Conservation (phyloP, 306 rosid genomes). For the Acacia confusa region DNA sequence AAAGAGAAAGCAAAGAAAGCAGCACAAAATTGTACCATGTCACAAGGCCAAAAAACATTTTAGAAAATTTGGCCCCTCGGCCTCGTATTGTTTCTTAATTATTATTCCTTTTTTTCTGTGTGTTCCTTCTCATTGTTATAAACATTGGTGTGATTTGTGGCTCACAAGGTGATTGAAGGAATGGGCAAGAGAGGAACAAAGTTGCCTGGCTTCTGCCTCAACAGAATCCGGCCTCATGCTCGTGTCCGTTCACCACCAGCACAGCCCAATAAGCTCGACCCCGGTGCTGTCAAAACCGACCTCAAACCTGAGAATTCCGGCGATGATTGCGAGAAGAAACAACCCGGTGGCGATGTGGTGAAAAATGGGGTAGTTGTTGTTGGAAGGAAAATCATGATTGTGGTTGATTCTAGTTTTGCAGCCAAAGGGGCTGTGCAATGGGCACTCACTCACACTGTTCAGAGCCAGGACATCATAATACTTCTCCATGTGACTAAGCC, state of each 20-base stretch:
- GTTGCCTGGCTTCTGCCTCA: slow-evolving; percentile 79
- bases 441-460: slow-evolving; percentile 88
- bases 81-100: slow-evolving; percentile 28
- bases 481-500: slow-evolving; percentile 78
- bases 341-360: slow-evolving; percentile 31
- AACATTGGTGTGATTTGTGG: slow-evolving; percentile 34
- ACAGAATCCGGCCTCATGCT: slow-evolving; percentile 83
- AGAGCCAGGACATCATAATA: slow-evolving; percentile 67
- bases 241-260: slow-evolving; percentile 71
- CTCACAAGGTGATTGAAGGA: slow-evolving; percentile 18
- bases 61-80: slow-evolving; percentile 24
- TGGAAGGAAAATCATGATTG: slow-evolving; percentile 84
- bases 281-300: slow-evolving; percentile 30
- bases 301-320: slow-evolving; percentile 25
- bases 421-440: slow-evolving; percentile 86
- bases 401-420: slow-evolving; percentile 86
- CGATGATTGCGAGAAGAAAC: slow-evolving; percentile 33
- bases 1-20: slow-evolving; percentile 41
- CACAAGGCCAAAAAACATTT: slow-evolving; percentile 38
- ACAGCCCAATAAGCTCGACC: slow-evolving; percentile 50
- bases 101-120: slow-evolving; percentile 2
- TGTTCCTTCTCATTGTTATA: slow-evolving; percentile 40
- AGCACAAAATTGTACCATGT: slow-evolving; percentile 35
- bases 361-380: slow-evolving; percentile 40
- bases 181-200: slow-evolving; percentile 84